These are phyloP conservation scores for Phytophthora agathidicida DNA, from an alignment of 352 stramenopile species.

Conservation along the genomic window DNA sequence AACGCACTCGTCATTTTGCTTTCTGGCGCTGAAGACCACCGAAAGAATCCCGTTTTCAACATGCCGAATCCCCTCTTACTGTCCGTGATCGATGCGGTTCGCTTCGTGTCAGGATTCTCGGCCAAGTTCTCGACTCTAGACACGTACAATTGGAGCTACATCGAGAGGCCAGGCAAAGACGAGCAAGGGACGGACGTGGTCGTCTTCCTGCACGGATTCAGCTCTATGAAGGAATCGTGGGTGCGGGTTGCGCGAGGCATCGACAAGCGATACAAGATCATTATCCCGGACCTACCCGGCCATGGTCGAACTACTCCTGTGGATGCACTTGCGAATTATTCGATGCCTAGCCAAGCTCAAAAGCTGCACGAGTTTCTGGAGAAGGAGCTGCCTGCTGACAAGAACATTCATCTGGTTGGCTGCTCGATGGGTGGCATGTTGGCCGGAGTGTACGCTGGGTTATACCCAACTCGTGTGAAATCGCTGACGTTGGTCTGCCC, in stretches of 20 bases:
- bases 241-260: slow-evolving; percentile 50
- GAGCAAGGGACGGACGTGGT: slow-evolving; percentile 46
- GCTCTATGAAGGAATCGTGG: slow-evolving; percentile 71
- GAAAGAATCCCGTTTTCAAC: background rate
- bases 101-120: slow-evolving; percentile 58
- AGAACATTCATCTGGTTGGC: slow-evolving; percentile 70
- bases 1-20: background rate
- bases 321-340: slow-evolving; percentile 51
- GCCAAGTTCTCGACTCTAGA: slow-evolving; percentile 46
- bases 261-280: slow-evolving; percentile 52
- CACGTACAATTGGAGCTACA: slow-evolving; percentile 76
- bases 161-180: slow-evolving; percentile 53
- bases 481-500: slow-evolving; percentile 78
- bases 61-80: slow-evolving; percentile 38
- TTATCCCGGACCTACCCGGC: slow-evolving; percentile 71
- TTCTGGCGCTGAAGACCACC: no score
- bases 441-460: slow-evolving; percentile 61
- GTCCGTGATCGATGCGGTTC: slow-evolving; percentile 47
- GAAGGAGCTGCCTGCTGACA: slow-evolving; percentile 41
- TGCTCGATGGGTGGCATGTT: slow-evolving; percentile 83
- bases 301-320: slow-evolving; percentile 63
- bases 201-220: slow-evolving; percentile 76
- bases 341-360: slow-evolving; percentile 48
- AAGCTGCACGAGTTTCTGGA: slow-evolving; percentile 65
- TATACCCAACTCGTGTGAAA: slow-evolving; percentile 54